Evolutionary conservation across 768 basidiomycete species (phyloP).

Genomic region (Pleurotus eryngii): DNA sequence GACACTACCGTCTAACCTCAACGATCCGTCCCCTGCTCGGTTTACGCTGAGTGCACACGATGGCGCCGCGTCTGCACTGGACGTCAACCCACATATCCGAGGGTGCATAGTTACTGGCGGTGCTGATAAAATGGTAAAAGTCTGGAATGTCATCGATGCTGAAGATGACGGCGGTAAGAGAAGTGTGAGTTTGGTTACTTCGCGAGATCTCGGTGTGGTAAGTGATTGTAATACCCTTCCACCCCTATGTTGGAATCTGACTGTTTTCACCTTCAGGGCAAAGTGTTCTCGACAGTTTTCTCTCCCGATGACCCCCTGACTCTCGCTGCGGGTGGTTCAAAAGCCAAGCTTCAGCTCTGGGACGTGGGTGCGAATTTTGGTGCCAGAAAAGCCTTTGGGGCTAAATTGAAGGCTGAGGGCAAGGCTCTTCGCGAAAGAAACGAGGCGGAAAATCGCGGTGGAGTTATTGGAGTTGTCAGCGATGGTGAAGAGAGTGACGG

Average conservation of each 20-base stretch:
- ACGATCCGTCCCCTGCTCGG: conserved; percentile 60
- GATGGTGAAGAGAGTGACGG: conserved; percentile 70
- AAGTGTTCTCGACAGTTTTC: conserved; percentile 89
- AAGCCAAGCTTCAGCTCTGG: conserved; percentile 94
- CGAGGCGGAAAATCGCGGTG: conserved; percentile 34
- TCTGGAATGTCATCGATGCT: conserved; percentile 87
- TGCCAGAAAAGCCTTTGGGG: conserved; percentile 77
- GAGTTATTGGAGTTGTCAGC: conserved; percentile 64
- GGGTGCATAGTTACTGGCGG: conserved; percentile 95
- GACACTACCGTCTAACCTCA: conserved; percentile 69
- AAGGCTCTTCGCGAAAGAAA: conserved; percentile 54
- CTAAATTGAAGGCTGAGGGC: conserved; percentile 74
- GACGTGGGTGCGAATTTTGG: conserved; percentile 84
- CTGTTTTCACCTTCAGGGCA: conserved; percentile 57
- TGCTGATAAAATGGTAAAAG: conserved; percentile 90
- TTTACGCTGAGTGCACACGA: conserved; percentile 95
- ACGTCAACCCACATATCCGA: conserved; percentile 85
- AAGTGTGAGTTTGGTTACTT: conserved; percentile 79
- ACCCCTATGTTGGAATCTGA: not conserved
- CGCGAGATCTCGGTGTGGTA: conserved; percentile 89
- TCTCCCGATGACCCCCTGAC: conserved; percentile 95
- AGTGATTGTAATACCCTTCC: conserved; percentile 20
- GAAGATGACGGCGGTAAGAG: conserved; percentile 50
- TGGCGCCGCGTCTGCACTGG: conserved; percentile 83
- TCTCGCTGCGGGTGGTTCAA: conserved; percentile 90